Percentiles rank a stretch among this genome's conserved stretches.
Conservation (phyloP, 73 alveolate genomes). For the Uronychia binucleata region DNA sequence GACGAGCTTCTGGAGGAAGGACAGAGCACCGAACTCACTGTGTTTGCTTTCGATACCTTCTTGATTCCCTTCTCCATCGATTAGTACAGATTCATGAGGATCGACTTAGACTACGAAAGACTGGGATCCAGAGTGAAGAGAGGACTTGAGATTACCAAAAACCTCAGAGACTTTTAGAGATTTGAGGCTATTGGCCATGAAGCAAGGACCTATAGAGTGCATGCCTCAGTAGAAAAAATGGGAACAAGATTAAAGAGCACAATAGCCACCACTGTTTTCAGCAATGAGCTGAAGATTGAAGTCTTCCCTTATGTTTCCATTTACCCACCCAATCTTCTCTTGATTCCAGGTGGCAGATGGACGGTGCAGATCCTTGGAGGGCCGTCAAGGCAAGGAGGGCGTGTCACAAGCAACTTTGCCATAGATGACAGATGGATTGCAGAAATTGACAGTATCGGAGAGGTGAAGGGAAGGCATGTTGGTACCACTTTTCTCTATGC, state of each 20-base stretch:
- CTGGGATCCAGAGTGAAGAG: slow-evolving; percentile 1
- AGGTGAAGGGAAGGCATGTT: slow-evolving; percentile 71
- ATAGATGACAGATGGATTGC: slow-evolving; percentile 75
- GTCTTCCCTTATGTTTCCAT: slow-evolving; percentile 82
- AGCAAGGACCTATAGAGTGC: slow-evolving; percentile 24
- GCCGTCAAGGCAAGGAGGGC: slow-evolving; percentile 65
- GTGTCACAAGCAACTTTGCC: slow-evolving; percentile 67
- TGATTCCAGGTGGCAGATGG: slow-evolving; percentile 86
- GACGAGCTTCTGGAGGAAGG: slow-evolving; percentile 65
- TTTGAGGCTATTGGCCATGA: slow-evolving; percentile 21
- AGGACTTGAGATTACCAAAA: slow-evolving; percentile 12
- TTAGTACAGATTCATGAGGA: slow-evolving; percentile 46
- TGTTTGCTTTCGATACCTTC: slow-evolving; percentile 52
- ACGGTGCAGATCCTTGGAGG: slow-evolving; percentile 90
- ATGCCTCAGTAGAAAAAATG: slow-evolving; percentile 6
- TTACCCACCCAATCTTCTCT: slow-evolving; percentile 79
- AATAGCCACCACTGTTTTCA: slow-evolving; percentile 6
- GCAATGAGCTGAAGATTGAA: slow-evolving; percentile 75
- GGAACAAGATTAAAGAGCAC: not conserved
- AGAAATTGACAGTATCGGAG: slow-evolving; percentile 72
- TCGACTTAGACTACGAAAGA: slow-evolving; percentile 49
- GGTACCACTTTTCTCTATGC: slow-evolving; percentile 77
- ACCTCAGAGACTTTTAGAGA: not conserved
- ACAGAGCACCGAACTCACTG: slow-evolving; percentile 23
- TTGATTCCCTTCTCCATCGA: slow-evolving; percentile 30